Conservation (phyloP, 352 stramenopile species). For the Pythium plurisporium region DNA sequence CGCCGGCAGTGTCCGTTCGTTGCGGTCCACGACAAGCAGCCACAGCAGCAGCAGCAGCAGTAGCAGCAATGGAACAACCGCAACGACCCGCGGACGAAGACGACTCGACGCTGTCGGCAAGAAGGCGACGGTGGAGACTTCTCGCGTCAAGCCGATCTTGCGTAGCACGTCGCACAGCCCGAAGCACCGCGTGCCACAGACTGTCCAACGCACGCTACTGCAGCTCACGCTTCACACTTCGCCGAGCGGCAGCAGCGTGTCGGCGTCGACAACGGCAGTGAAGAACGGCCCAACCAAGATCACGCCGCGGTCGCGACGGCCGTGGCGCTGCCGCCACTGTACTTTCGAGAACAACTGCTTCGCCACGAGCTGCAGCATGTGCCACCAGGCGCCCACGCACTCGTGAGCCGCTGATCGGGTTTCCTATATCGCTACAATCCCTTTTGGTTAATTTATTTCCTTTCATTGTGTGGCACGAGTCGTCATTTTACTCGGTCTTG, state of each 20-base stretch:
- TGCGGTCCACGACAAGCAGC: constrained; percentile 10
- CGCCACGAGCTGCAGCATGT: constrained; percentile 66
- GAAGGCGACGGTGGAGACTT: background rate
- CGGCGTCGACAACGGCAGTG: background rate
- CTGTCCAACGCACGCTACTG: constrained; percentile 16
- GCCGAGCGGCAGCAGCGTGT: background rate
- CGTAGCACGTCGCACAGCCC: constrained; percentile 20
- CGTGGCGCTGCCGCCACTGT: constrained; percentile 57
- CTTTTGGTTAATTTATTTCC: constrained; percentile 2
- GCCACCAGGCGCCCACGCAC: constrained; percentile 16
- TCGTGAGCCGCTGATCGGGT: background rate
- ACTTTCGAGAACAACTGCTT: constrained; percentile 79
- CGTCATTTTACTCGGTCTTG: background rate
- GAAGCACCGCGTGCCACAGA: constrained; percentile 10
- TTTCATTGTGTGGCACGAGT: too few relatives aligned
- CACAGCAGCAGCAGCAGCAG: constrained; percentile 1
- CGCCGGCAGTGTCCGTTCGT: constrained; percentile 7
- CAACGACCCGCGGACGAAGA: background rate
- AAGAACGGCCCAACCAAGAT: background rate
- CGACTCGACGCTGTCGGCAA: constrained; percentile 9
- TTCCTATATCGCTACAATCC: too few relatives aligned
- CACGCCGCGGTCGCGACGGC: constrained; percentile 14
- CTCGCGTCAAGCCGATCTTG: constrained; percentile 1
- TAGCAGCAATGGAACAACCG: background rate
- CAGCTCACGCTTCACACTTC: constrained; percentile 22